Conservation (phyloP, 441 rosid species). For the Kokia cookei region DNA sequence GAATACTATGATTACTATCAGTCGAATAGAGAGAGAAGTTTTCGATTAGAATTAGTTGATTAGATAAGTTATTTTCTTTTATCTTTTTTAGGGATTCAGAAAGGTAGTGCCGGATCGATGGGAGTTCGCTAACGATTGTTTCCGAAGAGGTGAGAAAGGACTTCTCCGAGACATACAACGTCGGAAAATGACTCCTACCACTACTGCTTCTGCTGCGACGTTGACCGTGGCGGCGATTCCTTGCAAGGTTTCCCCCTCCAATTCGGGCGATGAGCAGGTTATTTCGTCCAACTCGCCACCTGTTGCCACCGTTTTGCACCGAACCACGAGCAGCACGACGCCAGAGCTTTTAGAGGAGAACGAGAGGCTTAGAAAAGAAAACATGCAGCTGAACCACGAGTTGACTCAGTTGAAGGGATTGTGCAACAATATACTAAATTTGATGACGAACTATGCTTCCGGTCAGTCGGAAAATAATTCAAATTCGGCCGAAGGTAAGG, state of each 20-base stretch:
- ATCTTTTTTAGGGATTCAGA: slow-evolving; percentile 49
- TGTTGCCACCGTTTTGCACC: slow-evolving; percentile 19
- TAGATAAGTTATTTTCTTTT: neutral
- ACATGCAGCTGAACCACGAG: slow-evolving; percentile 57
- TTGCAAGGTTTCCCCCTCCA: slow-evolving; percentile 49
- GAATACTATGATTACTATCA: neutral
- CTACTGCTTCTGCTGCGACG: slow-evolving; percentile 17
- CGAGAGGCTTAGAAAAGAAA: slow-evolving; percentile 70
- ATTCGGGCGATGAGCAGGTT: slow-evolving; percentile 86
- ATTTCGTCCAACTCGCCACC: slow-evolving; percentile 67
- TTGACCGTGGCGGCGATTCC: slow-evolving; percentile 26
- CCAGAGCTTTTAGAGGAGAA: slow-evolving; percentile 85
- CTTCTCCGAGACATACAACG: slow-evolving; percentile 82
- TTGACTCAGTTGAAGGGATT: slow-evolving; percentile 55
- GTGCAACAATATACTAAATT: slow-evolving; percentile 51
- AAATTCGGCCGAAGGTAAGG: slow-evolving; percentile 20
- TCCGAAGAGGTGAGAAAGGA: slow-evolving; percentile 65
- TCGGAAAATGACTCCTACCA: slow-evolving; percentile 47
- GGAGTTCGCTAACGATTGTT: slow-evolving; percentile 86
- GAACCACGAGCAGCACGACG: slow-evolving; percentile 63
- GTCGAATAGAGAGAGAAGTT: neutral
- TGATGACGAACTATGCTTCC: slow-evolving; percentile 61
- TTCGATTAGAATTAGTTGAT: neutral
- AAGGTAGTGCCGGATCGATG: slow-evolving; percentile 94
- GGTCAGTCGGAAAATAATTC: slow-evolving; percentile 34